These are phyloP conservation scores for Juncus inflexus DNA, from an alignment of 176 grass and related monocot genomes.

Conservation along the genomic window DNA sequence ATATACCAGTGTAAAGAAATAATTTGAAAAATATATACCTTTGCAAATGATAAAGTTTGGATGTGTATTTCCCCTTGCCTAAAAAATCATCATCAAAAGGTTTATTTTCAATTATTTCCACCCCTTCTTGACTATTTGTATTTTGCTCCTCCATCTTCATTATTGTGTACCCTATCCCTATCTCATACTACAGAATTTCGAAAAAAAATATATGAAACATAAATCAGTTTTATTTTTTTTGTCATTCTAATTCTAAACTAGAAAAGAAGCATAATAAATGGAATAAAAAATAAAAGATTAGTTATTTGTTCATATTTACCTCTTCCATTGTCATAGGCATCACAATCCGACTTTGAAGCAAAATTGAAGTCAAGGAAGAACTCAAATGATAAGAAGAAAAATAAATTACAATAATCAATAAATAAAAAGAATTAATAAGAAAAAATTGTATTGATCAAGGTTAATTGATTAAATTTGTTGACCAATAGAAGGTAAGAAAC, in stretches of 20 bases:
- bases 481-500: neutral
- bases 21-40: slow-evolving; percentile 41
- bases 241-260: slow-evolving; percentile 2
- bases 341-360: slow-evolving; percentile 56
- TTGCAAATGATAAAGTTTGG: slow-evolving; percentile 71
- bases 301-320: slow-evolving; percentile 36
- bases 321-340: slow-evolving; percentile 90
- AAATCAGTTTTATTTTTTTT: neutral
- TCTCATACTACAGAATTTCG: slow-evolving; percentile 53
- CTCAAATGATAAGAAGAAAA: slow-evolving; percentile 1
- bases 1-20: slow-evolving; percentile 11
- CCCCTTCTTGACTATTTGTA: slow-evolving; percentile 71
- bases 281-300: neutral
- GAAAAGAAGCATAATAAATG: neutral
- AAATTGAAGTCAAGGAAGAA: slow-evolving; percentile 45
- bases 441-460: too few relatives aligned
- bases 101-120: slow-evolving; percentile 57
- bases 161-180: slow-evolving; percentile 68
- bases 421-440: slow-evolving; percentile 1
- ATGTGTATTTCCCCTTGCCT: slow-evolving; percentile 70
- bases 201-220: neutral
- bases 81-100: slow-evolving; percentile 77
- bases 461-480: too few relatives aligned
- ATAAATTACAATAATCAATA: neutral
- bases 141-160: slow-evolving; percentile 98